These are phyloP conservation scores for Microcos paniculata DNA, from an alignment of 345 rosid species.

Conservation along the genomic window DNA sequence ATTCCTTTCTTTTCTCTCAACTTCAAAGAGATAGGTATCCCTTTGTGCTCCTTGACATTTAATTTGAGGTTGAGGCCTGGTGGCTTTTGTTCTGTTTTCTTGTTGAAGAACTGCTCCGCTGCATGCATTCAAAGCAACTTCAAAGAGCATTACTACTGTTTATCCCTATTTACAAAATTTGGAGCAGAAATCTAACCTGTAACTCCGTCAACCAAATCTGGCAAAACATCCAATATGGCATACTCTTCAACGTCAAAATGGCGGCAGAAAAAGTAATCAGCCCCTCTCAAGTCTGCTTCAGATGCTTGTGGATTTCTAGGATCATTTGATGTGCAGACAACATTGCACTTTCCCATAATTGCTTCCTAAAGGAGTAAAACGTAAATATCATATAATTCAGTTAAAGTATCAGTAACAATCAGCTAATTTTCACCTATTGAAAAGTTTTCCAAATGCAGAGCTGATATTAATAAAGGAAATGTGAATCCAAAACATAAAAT, in stretches of 20 bases:
- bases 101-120: constrained; percentile 52
- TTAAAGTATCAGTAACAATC: background rate
- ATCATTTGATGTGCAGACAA: constrained; percentile 46
- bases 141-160: background rate
- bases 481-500: background rate
- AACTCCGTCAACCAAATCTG: constrained; percentile 43
- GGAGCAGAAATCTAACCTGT: constrained; percentile 34
- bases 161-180: background rate
- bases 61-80: constrained; percentile 13
- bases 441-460: background rate
- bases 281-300: constrained; percentile 30
- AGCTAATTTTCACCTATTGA: background rate
- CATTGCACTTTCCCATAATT: constrained; percentile 46
- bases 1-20: constrained; percentile 19
- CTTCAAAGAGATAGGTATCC: constrained; percentile 10
- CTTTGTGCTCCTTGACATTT: constrained; percentile 11
- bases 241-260: constrained; percentile 45
- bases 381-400: background rate
- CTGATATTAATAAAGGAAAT: too few relatives aligned
- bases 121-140: constrained; percentile 20
- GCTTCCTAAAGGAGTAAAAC: constrained; percentile 37
- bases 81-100: constrained; percentile 25
- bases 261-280: constrained; percentile 42
- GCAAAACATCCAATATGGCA: constrained; percentile 27
- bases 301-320: constrained; percentile 41